These are phyloP conservation scores for Candida hispaniensis DNA, from an alignment of 805 yeast species.

Conservation along the genomic window DNA sequence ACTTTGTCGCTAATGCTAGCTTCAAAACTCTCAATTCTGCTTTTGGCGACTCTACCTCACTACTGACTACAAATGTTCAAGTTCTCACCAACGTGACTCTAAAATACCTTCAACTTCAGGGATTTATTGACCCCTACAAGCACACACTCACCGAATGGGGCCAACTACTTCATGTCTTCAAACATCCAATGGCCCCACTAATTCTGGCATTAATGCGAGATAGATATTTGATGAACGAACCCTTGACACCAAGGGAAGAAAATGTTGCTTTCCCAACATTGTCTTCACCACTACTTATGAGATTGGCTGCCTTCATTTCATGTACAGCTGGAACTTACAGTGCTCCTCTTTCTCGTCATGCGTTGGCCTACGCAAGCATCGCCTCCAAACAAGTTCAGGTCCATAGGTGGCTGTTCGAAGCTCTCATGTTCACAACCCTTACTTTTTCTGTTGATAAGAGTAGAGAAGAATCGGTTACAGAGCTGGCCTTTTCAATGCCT, in stretches of 20 bases:
- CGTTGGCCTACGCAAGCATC: conserved; percentile 58
- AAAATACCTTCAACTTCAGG: conserved; percentile 44
- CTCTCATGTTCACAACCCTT: conserved; percentile 40
- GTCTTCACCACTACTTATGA: conserved; percentile 39
- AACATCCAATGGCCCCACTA: conserved; percentile 16
- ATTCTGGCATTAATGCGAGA: conserved; percentile 21
- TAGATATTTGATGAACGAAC: conserved; percentile 24
- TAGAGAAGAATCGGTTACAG: conserved; percentile 44
- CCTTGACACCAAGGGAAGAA: conserved; percentile 31
- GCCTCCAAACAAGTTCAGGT: conserved; percentile 42
- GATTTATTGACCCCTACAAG: conserved; percentile 32
- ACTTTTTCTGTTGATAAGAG: conserved; percentile 41
- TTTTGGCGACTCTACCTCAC: conserved; percentile 18
- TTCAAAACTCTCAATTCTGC: too few relatives aligned
- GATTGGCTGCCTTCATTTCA: conserved; percentile 33
- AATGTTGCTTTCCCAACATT: conserved; percentile 34
- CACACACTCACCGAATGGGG: conserved; percentile 45
- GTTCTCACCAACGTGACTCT: conserved; percentile 45
- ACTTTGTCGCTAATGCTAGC: conserved; percentile 27
- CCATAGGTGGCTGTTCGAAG: conserved; percentile 46
- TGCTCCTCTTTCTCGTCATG: conserved; percentile 60
- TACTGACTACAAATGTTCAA: conserved; percentile 36
- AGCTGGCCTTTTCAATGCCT: conserved; percentile 42
- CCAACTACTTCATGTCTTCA: conserved; percentile 31
- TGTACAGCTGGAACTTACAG: conserved; percentile 31